A percentile compares a stretch with the other conserved stretches of the same genome.
These are phyloP conservation scores for Candida smagusa DNA, from an alignment of 1,139 yeast species.

Conservation along the genomic window DNA sequence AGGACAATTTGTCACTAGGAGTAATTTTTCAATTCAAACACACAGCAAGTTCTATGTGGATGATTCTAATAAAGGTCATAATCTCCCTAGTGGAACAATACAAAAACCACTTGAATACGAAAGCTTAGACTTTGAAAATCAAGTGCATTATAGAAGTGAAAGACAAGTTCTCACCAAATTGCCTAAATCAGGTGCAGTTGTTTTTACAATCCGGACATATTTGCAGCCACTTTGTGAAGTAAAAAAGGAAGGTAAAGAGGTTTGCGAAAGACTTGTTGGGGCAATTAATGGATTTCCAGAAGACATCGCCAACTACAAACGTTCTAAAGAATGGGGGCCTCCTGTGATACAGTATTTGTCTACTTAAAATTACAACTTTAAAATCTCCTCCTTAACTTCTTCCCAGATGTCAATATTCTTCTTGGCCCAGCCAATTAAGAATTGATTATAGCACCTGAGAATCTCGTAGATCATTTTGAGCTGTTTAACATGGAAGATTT, in stretches of 20 bases:
- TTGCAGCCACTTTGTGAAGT: conserved; percentile 56
- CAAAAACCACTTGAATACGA: conserved; percentile 36
- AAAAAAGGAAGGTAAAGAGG: conserved; percentile 49
- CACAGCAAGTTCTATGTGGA: conserved; percentile 52
- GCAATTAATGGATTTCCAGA: conserved; percentile 39
- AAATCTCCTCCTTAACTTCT: conserved; percentile 51
- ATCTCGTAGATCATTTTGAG: conserved; percentile 42
- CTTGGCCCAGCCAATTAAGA: conserved; percentile 66
- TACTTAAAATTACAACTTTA: conserved; percentile 15
- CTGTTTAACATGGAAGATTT: conserved; percentile 49
- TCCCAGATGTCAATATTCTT: conserved; percentile 74
- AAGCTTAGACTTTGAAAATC: conserved; percentile 49
- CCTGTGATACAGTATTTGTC: conserved; percentile 31
- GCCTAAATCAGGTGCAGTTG: conserved; percentile 50
- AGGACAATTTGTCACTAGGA: conserved; percentile 55
- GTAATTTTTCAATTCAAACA: conserved; percentile 62
- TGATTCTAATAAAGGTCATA: conserved; percentile 48
- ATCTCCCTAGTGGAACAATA: conserved; percentile 23
- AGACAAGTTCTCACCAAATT: conserved; percentile 59
- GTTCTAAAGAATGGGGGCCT: conserved; percentile 40
- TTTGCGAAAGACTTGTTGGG: conserved; percentile 36
- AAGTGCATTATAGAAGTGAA: conserved; percentile 58
- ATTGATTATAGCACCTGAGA: conserved; percentile 51
- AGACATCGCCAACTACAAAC: conserved; percentile 37
- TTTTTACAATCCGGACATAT: conserved; percentile 65